Evolutionary conservation across 495 filamentous ascomycete genomes (phyloP).

Genomic region (Paragyromitra xinjiangensis): DNA sequence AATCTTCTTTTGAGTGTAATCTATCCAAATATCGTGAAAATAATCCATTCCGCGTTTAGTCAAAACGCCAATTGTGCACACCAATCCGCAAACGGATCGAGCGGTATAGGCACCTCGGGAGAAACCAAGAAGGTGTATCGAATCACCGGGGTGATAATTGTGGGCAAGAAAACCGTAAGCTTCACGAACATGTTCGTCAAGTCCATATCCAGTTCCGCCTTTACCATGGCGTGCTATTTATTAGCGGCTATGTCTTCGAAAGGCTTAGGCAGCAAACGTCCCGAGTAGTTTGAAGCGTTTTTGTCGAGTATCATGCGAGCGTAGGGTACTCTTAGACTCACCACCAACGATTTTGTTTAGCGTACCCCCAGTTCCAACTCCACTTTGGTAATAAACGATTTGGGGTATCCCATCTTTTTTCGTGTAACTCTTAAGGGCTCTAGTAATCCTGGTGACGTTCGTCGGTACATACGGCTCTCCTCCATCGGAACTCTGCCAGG

Average conservation of each 20-base stretch:
- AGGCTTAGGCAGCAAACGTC: too few species aligned
- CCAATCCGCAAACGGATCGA: slow-evolving; percentile 70
- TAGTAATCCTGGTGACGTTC: slow-evolving; percentile 65
- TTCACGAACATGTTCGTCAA: slow-evolving; percentile 68
- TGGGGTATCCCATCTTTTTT: slow-evolving; percentile 57
- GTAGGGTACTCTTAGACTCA: slow-evolving; percentile 10
- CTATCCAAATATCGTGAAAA: slow-evolving; percentile 72
- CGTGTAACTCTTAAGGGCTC: slow-evolving; percentile 59
- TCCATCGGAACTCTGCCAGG: slow-evolving; percentile 63
- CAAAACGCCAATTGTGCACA: slow-evolving; percentile 70
- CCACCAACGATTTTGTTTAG: slow-evolving; percentile 64
- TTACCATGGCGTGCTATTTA: neutral
- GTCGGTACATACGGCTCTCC: slow-evolving; percentile 58
- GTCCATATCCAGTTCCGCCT: slow-evolving; percentile 34
- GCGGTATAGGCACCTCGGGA: slow-evolving; percentile 78
- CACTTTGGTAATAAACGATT: slow-evolving; percentile 66
- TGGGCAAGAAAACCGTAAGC: slow-evolving; percentile 73
- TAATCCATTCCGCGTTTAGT: slow-evolving; percentile 71
- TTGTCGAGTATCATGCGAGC: neutral
- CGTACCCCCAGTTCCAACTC: slow-evolving; percentile 63
- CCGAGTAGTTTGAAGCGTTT: neutral
- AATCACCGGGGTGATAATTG: slow-evolving; percentile 74
- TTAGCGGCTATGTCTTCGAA: neutral
- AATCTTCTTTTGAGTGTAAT: slow-evolving; percentile 39
- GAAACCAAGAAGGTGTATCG: slow-evolving; percentile 76